Percentiles rank a stretch among this genome's conserved stretches.
phyloP scores from a whole-genome alignment of 2,329 filamentous ascomycete genomes.

The Pezicula radicicola region DNA sequence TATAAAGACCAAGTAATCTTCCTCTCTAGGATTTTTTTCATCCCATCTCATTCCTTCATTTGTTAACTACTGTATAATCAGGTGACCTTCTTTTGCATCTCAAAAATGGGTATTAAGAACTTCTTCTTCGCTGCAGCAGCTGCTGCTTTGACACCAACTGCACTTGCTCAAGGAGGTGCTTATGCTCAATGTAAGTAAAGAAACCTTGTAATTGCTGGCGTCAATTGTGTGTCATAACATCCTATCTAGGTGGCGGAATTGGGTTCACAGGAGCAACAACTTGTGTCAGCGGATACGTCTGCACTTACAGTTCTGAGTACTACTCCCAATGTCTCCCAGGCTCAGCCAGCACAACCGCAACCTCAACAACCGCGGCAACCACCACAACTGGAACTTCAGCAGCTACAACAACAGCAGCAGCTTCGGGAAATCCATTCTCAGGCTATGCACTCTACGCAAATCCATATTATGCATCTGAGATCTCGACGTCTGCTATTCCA shows the following conservation, averaged over 20 bases:
- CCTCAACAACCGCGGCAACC: constrained; percentile 13
- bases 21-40: constrained; percentile 1
- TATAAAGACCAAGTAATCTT: constrained; percentile 10
- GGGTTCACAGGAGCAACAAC: constrained; percentile 22
- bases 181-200: constrained; percentile 25
- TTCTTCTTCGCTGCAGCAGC: constrained; percentile 25
- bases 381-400: constrained; percentile 11
- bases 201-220: neutral
- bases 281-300: constrained; percentile 25
- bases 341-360: constrained; percentile 5
- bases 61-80: constrained; percentile 4
- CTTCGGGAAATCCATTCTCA: constrained; percentile 49
- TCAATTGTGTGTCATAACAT: constrained; percentile 1
- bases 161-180: constrained; percentile 19
- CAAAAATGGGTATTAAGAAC: constrained; percentile 23
- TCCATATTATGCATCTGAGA: constrained; percentile 49
- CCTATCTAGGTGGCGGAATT: constrained; percentile 21
- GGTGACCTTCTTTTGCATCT: neutral
- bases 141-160: constrained; percentile 26
- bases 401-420: constrained; percentile 31
- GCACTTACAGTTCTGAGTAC: constrained; percentile 17
- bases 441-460: constrained; percentile 49
- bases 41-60: neutral
- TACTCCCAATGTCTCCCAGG: constrained; percentile 28
- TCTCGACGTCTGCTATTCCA: constrained; percentile 56